These are phyloP conservation scores for Ceratobasidium sp. DNA, from an alignment of 1,284 basidiomycete species.

Conservation along the genomic window DNA sequence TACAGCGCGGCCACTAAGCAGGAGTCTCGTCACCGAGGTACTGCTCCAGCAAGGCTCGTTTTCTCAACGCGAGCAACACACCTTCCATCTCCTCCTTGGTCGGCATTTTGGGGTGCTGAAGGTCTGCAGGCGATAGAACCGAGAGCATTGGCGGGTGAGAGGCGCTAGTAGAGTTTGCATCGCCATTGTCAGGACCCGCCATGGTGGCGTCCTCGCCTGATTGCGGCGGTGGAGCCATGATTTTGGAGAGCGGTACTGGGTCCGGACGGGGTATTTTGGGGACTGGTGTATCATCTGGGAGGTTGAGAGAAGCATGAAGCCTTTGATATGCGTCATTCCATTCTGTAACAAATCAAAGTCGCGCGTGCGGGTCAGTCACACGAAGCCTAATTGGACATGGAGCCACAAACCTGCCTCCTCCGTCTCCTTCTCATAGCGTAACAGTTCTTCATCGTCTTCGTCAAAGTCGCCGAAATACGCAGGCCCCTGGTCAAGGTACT, in stretches of 20 bases:
- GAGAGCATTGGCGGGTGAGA: slow-evolving; percentile 70
- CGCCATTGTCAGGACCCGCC: slow-evolving; percentile 55
- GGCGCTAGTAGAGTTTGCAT: slow-evolving; percentile 26
- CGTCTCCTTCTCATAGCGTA: slow-evolving; percentile 75
- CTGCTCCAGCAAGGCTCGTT: slow-evolving; percentile 85
- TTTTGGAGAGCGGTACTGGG: slow-evolving; percentile 49
- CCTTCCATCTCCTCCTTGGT: slow-evolving; percentile 81
- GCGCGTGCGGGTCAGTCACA: slow-evolving; percentile 28
- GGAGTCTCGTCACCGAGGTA: slow-evolving; percentile 63
- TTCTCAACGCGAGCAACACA: slow-evolving; percentile 79
- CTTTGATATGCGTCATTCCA: slow-evolving; percentile 76
- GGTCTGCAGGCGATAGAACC: slow-evolving; percentile 76
- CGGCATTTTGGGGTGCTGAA: slow-evolving; percentile 80
- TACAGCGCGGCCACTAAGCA: slow-evolving; percentile 32
- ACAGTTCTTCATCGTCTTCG: slow-evolving; percentile 76
- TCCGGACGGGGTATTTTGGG: slow-evolving; percentile 65
- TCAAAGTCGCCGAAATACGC: slow-evolving; percentile 94
- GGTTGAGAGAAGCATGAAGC: slow-evolving; percentile 67
- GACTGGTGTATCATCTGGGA: slow-evolving; percentile 63
- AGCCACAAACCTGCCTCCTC: slow-evolving; percentile 76
- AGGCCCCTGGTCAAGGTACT: slow-evolving; percentile 88
- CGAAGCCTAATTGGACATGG: slow-evolving; percentile 17
- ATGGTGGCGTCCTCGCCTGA: slow-evolving; percentile 60
- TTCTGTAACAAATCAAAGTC: slow-evolving; percentile 58
- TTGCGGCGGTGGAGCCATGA: slow-evolving; percentile 65